These are phyloP conservation scores for Orobanche coerulescens DNA, from an alignment of 257 asterid genomes.

Conservation along the genomic window DNA sequence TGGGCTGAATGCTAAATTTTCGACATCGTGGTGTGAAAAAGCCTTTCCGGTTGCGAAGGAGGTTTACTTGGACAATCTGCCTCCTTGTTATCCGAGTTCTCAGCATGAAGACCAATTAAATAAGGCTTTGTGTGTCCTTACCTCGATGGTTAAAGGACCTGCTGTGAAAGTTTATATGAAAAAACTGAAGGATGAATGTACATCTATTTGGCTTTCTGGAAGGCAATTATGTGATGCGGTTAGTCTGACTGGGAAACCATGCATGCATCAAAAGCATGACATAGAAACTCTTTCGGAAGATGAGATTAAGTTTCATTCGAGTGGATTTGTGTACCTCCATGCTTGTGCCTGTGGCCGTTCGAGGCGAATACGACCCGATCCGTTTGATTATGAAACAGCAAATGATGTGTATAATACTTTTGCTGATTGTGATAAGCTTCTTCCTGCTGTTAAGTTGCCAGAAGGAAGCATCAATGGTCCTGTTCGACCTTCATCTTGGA, in stretches of 20 bases:
- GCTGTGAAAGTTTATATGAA: conserved; percentile 44
- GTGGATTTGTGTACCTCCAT: conserved; percentile 90
- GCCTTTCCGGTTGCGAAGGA: conserved; percentile 80
- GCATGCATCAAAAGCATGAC: conserved; percentile 79
- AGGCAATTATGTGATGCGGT: conserved; percentile 93
- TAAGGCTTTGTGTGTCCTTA: conserved; percentile 50
- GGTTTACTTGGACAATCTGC: conserved; percentile 60
- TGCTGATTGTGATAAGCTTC: conserved; percentile 84
- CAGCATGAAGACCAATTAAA: conserved; percentile 70
- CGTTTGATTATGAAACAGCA: conserved; percentile 82
- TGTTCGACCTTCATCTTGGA: conserved; percentile 56
- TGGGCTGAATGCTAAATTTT: conserved; percentile 58
- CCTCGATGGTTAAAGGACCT: conserved; percentile 86
- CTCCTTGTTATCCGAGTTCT: conserved; percentile 77
- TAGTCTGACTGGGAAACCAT: conserved; percentile 92
- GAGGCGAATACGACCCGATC: conserved; percentile 73
- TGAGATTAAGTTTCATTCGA: conserved; percentile 57
- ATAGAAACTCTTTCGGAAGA: conserved; percentile 27
- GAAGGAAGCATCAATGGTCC: conserved; percentile 41
- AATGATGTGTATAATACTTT: conserved; percentile 44
- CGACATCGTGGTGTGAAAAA: conserved; percentile 78
- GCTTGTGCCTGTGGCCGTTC: conserved; percentile 99
- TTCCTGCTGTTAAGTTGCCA: conserved; percentile 58
- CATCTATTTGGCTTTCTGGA: conserved; percentile 75
- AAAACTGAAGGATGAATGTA: conserved; percentile 73